Conservation (phyloP, 192 early-diverging fungal genomes). For the Umbelopsis sp. region DNA sequence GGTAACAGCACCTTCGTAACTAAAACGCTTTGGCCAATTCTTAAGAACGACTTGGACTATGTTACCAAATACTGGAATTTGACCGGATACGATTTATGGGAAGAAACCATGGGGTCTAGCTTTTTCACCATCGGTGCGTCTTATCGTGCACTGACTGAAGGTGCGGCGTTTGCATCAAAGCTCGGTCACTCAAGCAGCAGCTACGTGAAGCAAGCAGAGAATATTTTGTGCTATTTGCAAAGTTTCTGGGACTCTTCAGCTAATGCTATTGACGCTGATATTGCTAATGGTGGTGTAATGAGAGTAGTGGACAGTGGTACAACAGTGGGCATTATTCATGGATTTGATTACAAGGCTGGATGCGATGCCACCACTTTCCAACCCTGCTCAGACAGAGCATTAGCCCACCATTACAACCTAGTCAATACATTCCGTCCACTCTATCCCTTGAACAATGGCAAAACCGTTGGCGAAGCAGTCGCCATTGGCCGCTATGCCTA, state of each 20-base stretch:
- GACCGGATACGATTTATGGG: constrained; percentile 66
- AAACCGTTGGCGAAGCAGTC: background rate
- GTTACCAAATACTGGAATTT: constrained; percentile 43
- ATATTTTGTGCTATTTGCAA: constrained; percentile 3
- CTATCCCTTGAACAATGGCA: constrained; percentile 10
- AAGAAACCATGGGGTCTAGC: constrained; percentile 63
- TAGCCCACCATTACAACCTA: constrained; percentile 4
- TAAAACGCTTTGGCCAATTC: constrained; percentile 14
- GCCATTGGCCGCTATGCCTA: background rate
- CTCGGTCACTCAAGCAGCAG: background rate
- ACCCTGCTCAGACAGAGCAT: constrained; percentile 11
- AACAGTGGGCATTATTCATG: background rate
- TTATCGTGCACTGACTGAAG: constrained; percentile 51
- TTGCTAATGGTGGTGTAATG: background rate
- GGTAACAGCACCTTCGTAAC: constrained; percentile 12
- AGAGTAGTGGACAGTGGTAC: background rate
- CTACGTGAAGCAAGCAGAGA: background rate
- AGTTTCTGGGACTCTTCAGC: background rate
- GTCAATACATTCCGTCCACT: background rate
- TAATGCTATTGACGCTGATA: background rate
- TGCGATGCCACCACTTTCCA: constrained; percentile 13
- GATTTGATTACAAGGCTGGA: constrained; percentile 8
- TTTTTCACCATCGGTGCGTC: constrained; percentile 64
- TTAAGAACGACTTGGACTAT: constrained; percentile 60
- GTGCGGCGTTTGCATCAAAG: constrained; percentile 30